phyloP scores from a whole-genome alignment of 257 asterid genomes.

The Solanum commersonii region DNA sequence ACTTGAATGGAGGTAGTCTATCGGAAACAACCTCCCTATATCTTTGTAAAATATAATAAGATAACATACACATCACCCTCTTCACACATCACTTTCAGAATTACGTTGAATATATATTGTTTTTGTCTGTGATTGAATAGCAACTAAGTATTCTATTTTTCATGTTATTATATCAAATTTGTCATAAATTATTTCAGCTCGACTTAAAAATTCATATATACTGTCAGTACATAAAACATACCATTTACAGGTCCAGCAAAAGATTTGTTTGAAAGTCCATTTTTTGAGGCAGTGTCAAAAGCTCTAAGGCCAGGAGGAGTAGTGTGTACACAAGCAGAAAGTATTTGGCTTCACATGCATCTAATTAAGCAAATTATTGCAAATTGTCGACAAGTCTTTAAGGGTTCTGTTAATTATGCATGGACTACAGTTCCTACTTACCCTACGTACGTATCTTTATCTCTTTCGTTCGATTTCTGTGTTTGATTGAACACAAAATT shows the following conservation, averaged over 20 bases:
- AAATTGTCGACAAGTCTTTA: not conserved
- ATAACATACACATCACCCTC: not conserved
- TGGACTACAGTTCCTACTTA: not conserved
- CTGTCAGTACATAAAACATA: too few species aligned
- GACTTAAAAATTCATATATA: not conserved
- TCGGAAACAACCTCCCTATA: too few species aligned
- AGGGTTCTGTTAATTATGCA: not conserved
- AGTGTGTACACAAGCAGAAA: constrained; percentile 4
- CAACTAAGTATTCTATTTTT: not conserved
- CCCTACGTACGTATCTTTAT: not conserved
- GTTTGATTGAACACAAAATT: not conserved
- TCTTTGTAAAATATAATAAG: not conserved
- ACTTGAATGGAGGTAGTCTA: not conserved
- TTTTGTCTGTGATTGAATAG: not conserved
- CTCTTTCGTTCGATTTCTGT: not conserved
- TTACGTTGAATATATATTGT: not conserved
- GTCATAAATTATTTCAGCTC: too few species aligned
- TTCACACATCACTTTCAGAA: too few species aligned
- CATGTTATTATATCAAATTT: not conserved
- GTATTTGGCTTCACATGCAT: not conserved
- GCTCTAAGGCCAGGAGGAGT: constrained; percentile 11
- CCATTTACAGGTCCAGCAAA: not conserved
- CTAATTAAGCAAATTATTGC: not conserved
- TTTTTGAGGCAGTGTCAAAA: not conserved
- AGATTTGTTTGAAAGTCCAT: constrained; percentile 4